Conservation (phyloP, 495 filamentous ascomycete genomes). For the Durotheca rogersii region DNA sequence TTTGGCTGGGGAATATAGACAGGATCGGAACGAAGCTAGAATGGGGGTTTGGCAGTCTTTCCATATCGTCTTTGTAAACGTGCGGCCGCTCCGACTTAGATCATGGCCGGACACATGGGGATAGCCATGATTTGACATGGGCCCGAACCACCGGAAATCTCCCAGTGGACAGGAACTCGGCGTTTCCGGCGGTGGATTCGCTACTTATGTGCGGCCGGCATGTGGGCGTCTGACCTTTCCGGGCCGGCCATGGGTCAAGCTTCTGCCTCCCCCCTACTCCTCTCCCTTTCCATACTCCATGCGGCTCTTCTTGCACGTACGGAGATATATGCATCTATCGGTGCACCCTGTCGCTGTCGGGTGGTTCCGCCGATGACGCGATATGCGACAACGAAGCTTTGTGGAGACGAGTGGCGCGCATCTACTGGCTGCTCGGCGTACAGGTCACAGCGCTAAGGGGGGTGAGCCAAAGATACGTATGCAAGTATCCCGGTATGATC, state of each 20-base stretch:
- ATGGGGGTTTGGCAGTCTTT: background rate
- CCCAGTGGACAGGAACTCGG: background rate
- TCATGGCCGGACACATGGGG: background rate
- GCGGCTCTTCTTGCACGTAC: conserved; percentile 20
- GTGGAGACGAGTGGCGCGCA: conserved; percentile 6
- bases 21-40: background rate
- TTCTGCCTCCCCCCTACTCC: conserved; percentile 6
- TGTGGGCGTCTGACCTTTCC: background rate
- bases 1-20: background rate
- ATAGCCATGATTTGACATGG: background rate
- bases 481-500: background rate
- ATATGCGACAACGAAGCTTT: no score
- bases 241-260: conserved; percentile 2
- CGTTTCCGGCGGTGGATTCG: background rate
- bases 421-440: conserved; percentile 1
- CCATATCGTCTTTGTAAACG: conserved; percentile 13
- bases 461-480: conserved; percentile 3
- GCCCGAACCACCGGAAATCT: conserved; percentile 6
- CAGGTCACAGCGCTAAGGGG: conserved; percentile 15
- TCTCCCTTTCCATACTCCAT: conserved; percentile 1
- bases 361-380: background rate
- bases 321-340: background rate
- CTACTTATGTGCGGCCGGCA: conserved; percentile 13
- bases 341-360: background rate
- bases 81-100: background rate